Percentiles rank a stretch among this genome's conserved stretches.
Conservation (phyloP, 2,329 filamentous ascomycete genomes). For the Aspergillus floridensis region DNA sequence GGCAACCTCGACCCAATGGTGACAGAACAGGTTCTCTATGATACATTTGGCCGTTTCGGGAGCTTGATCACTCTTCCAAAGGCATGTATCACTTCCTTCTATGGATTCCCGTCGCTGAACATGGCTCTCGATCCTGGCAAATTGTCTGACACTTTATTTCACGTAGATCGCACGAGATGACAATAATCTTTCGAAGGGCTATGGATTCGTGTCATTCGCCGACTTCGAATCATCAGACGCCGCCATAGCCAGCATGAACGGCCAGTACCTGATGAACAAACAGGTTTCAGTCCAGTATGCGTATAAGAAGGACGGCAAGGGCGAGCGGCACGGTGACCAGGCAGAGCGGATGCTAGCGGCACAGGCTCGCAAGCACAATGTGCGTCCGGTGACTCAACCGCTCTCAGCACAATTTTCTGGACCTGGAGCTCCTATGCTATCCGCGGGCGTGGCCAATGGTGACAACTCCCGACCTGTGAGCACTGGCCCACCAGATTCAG, state of each 20-base stretch:
- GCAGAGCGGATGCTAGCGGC: constrained; percentile 88
- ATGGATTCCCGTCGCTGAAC: no score
- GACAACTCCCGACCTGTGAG: constrained; percentile 37
- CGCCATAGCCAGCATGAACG: constrained; percentile 88
- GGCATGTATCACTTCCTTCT: constrained; percentile 46
- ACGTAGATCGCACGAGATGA: constrained; percentile 74
- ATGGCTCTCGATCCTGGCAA: constrained; percentile 4
- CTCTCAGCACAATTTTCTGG: constrained; percentile 71
- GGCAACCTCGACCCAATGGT: constrained; percentile 94
- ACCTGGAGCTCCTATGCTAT: constrained; percentile 39
- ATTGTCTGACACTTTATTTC: constrained; percentile 22
- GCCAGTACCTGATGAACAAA: constrained; percentile 95
- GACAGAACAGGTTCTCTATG: constrained; percentile 92
- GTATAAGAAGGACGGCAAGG: constrained; percentile 98
- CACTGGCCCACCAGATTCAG: constrained; percentile 33
- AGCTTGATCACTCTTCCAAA: constrained; percentile 81
- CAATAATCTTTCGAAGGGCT: constrained; percentile 83
- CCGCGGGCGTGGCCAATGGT: constrained; percentile 46
- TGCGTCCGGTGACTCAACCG: constrained; percentile 75
- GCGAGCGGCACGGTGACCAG: constrained; percentile 90
- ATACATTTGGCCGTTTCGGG: constrained; percentile 91
- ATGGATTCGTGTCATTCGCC: constrained; percentile 90
- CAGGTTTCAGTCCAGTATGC: constrained; percentile 96
- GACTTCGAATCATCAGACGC: constrained; percentile 93
- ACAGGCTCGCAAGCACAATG: constrained; percentile 91